A percentile compares a stretch with the other conserved stretches of the same genome.
Conservation (phyloP, 352 stramenopile species). For the Globisporangium echinulatum region DNA sequence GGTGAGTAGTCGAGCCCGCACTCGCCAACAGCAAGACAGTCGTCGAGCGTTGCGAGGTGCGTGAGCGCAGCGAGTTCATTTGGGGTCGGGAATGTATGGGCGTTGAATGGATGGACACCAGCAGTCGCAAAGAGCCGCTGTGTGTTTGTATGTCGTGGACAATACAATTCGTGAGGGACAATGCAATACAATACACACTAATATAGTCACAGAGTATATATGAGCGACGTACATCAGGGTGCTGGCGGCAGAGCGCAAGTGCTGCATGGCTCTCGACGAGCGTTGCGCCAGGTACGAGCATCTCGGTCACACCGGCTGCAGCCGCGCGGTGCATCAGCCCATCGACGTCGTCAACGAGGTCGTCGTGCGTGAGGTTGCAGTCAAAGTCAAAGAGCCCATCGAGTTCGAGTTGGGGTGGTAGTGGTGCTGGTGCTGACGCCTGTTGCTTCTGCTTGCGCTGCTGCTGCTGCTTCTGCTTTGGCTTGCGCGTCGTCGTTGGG, state of each 20-base stretch:
- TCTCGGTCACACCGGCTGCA: conserved; percentile 45
- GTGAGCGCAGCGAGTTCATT: conserved; percentile 29
- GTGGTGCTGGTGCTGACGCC: not conserved
- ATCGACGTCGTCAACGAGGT: conserved; percentile 36
- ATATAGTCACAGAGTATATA: not conserved
- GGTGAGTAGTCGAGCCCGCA: conserved; percentile 78
- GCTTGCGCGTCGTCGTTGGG: too few relatives aligned
- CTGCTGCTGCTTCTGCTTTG: not conserved
- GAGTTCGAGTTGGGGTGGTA: not conserved
- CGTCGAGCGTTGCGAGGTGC: conserved; percentile 23
- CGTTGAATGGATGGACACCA: conserved; percentile 77
- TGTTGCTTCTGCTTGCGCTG: not conserved
- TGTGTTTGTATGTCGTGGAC: too few relatives aligned
- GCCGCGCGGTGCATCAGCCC: conserved; percentile 31
- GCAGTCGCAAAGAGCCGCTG: conserved; percentile 58
- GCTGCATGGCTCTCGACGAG: conserved; percentile 55
- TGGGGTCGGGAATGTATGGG: conserved; percentile 24
- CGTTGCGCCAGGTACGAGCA: conserved; percentile 71
- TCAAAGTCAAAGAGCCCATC: conserved; percentile 72
- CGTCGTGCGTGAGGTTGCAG: conserved; percentile 74
- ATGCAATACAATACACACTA: too few relatives aligned
- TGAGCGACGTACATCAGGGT: conserved; percentile 22
- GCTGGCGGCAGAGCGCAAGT: conserved; percentile 45
- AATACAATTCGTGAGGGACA: too few relatives aligned
- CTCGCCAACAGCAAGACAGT: conserved; percentile 59